Percentiles rank a stretch among this genome's conserved stretches.
Evolutionary conservation across 352 stramenopile genomes (phyloP).

Genomic region (Phytophthora brassicae): DNA sequence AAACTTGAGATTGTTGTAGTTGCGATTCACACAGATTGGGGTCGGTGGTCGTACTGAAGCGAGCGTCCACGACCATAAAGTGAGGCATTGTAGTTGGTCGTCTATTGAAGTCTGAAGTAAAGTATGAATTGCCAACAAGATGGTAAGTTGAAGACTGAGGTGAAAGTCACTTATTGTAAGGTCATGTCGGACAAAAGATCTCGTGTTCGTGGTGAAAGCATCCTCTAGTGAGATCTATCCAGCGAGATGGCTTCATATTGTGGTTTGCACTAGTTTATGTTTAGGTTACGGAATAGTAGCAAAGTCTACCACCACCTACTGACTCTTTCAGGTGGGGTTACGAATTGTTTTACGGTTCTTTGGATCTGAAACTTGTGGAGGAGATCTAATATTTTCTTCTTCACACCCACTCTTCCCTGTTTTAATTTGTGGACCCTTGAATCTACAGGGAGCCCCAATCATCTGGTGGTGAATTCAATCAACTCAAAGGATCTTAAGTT

Average conservation of each 20-base stretch:
- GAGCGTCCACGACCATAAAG: slow-evolving; percentile 33
- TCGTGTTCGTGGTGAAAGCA: slow-evolving; percentile 5
- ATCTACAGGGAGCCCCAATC: too few species aligned
- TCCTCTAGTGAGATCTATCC: slow-evolving; percentile 22
- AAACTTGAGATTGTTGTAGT: not conserved
- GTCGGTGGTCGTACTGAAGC: slow-evolving; percentile 26
- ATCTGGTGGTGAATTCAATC: too few species aligned
- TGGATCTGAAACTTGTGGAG: slow-evolving; percentile 14
- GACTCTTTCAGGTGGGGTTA: slow-evolving; percentile 18
- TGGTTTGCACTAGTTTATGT: slow-evolving; percentile 20
- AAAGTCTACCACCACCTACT: slow-evolving; percentile 1
- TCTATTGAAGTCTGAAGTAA: too few species aligned
- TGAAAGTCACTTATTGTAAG: not conserved
- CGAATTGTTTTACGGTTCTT: not conserved
- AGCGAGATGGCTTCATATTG: slow-evolving; percentile 12
- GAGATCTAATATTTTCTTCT: not conserved
- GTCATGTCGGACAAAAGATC: slow-evolving; percentile 16
- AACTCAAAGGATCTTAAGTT: too few species aligned
- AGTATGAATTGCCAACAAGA: not conserved
- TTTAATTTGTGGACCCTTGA: too few species aligned
- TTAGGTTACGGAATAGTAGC: too few species aligned
- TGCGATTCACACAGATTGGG: not conserved
- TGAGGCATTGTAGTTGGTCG: slow-evolving; percentile 27
- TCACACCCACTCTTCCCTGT: too few species aligned
- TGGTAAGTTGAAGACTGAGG: slow-evolving; percentile 17